Conservation (phyloP, 1,284 basidiomycete genomes). For the Apiotrichum akiyoshidainum region DNA sequence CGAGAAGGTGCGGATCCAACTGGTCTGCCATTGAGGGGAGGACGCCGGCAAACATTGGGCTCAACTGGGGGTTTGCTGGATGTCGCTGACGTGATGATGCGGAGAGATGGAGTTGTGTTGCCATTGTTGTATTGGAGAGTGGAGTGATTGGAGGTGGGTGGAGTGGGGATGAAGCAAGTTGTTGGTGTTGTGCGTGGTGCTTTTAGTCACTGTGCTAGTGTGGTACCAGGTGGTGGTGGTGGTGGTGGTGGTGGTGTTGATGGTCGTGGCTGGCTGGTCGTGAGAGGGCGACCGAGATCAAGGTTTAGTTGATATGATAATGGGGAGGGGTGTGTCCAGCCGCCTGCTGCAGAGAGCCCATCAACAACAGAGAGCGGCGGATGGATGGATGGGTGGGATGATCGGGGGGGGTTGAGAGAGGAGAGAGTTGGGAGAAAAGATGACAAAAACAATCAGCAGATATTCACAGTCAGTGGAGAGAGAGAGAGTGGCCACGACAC, state of each 20-base stretch:
- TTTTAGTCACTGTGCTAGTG: too few species aligned
- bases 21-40: background rate
- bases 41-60: conserved; percentile 1
- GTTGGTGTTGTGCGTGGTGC: too few species aligned
- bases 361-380: background rate
- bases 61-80: conserved; percentile 1
- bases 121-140: background rate
- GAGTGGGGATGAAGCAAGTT: background rate
- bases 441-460: conserved; percentile 54
- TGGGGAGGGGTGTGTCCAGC: too few species aligned
- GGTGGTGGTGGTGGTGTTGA: too few species aligned
- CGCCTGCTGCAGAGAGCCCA: too few species aligned
- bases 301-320: too few species aligned
- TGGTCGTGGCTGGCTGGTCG: too few species aligned
- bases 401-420: background rate
- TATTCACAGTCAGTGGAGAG: background rate
- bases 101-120: background rate
- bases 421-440: conserved; percentile 16
- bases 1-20: conserved; percentile 17
- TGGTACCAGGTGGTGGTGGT: too few species aligned
- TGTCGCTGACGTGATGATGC: conserved; percentile 7
- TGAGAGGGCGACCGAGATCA: too few species aligned
- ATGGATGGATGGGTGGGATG: background rate
- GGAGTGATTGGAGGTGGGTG: conserved; percentile 5
- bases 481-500: background rate